Base-by-base conservation (phyloP, 176 grass and related monocot species). In the Guadua angustifolia region DNA sequence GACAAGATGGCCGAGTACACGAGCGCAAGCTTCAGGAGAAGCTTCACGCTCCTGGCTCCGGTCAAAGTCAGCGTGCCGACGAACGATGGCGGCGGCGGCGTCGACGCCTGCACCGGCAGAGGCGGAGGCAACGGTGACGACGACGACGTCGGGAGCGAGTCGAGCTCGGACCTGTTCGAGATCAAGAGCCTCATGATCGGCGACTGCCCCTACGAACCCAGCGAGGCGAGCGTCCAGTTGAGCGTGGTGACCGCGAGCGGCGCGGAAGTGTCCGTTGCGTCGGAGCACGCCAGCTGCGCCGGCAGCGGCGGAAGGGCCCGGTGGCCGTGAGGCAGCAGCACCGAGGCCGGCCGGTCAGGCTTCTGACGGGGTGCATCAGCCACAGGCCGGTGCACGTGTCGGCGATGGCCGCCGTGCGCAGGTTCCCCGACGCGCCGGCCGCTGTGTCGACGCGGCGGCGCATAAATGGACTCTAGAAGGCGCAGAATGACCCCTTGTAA, bases 91-190 rank as follows among this genome's bases (percentile, higher is more conserved):
- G 24, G 11, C 7, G 25, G 16, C 26, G 39, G 25, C 21, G 52
- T 38, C 4, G 40, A 10, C 13, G 35, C 71, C 11, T 18, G 45
- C 21, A 42, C 71, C 4, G 46, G 57, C 4, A 74, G n/a, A 42
- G 52, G 14, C 43, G 62, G 43, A 5, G 5, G 24, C 19, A 29
- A 72, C 16, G 73, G 21, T 11, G 43, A 79, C 12, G 77, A 69
- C 5, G 49, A 86, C 0, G 89, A 64, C 40, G 68, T 57, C n/a
- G 75, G 89, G n/a, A 99, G 96, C 68, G 91, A 99, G 64, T 88
- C 91, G 78, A 99, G 96, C 66, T 99, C 96, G 10, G 93, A 99
- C 82, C 78, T 99, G 91, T 99, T 99, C 83, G 96, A 99, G 90
- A 95, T 99, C 75, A 94, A 90, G 86, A 94, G 91, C 79, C 60